These are phyloP conservation scores for Bryoerythrophyllum caledonicum DNA, from an alignment of 225 moss, liverwort and hornwort genomes.

Conservation along the genomic window DNA sequence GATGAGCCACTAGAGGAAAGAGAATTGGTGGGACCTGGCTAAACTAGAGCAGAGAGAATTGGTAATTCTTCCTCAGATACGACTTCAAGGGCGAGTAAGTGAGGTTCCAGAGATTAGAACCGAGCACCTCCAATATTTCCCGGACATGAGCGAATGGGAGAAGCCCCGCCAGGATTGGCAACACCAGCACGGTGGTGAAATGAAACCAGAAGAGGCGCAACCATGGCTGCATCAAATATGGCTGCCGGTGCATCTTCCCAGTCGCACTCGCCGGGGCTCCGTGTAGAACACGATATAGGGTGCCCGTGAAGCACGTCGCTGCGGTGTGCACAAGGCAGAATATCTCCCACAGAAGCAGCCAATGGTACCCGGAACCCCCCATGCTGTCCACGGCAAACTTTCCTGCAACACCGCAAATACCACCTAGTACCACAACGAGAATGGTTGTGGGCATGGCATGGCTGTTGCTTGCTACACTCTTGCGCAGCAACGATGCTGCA, in stretches of 20 bases:
- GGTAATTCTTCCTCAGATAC: conserved; percentile 23
- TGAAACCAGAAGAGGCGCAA: conserved; percentile 64
- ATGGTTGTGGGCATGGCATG: conserved; percentile 95
- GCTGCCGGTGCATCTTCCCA: conserved; percentile 26
- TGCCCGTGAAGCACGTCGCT: conserved; percentile 65
- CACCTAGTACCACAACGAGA: conserved; percentile 74
- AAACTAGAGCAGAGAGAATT: conserved; percentile 22
- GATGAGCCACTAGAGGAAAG: conserved; percentile 5
- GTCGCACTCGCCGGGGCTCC: conserved; percentile 39
- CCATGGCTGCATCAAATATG: conserved; percentile 39
- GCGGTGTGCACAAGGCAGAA: conserved; percentile 67
- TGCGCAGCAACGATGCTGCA: conserved; percentile 62
- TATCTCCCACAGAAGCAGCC: conserved; percentile 77
- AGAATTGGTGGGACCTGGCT: background rate
- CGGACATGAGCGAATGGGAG: conserved; percentile 69
- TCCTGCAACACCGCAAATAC: conserved; percentile 77
- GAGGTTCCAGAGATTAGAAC: conserved; percentile 32
- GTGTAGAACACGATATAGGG: conserved; percentile 58
- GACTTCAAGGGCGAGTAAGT: conserved; percentile 25
- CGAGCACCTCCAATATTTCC: conserved; percentile 44
- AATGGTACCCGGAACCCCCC: conserved; percentile 84
- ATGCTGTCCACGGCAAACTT: conserved; percentile 89
- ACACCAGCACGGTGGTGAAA: conserved; percentile 39
- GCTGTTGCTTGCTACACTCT: conserved; percentile 70
- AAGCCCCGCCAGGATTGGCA: conserved; percentile 75